Base-by-base conservation (phyloP, 768 basidiomycete species). In the Kwoniella dejecticola region DNA sequence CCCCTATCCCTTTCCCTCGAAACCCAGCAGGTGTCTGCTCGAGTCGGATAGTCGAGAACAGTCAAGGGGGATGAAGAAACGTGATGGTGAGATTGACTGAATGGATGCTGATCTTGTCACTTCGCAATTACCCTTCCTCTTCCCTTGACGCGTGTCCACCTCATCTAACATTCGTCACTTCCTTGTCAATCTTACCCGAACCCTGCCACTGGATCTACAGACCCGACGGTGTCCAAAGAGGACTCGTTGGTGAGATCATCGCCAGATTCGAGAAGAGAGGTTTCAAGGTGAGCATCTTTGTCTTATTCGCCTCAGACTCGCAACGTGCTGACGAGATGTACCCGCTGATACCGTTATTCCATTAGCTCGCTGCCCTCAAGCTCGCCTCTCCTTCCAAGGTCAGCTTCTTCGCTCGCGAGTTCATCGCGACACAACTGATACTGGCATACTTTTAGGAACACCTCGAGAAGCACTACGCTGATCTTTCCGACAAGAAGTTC, bases 211-310 rank as follows among this genome's bases (percentile, higher is more conserved):
- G n/a, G n/a, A n/a, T 44, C 10, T 58, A 45, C 74, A 80, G 96
- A 94, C 96, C 96, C 75, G 96, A 99, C 82, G 96, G 95, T 80
- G 96, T 99, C 83, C 92, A 97, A 82, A 90, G 96, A 74, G 87
- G 78, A 70, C 89, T 97, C 81, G 84, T 94, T 79, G 95, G 91
- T 79, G 88, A 91, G 83, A 97, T 98, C 86, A 90, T 95, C 81
- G 74, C 84, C 77, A 86, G 95, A 74, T 98, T 99, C 82, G 96
- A 99, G 86, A 87, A 89, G 83, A 91, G 95, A 70, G 96, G 96
- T 70, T 99, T 87, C 88, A 96, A 97, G 78, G 78, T 78, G 61
- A 44, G 70, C 27, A 10, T 19, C 10, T 40, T 7, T 3, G 15
- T n/a, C 15, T 45, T 4, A 49, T 33, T 11, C 36, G 23, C n/a